These are phyloP conservation scores for Candida pini DNA, from an alignment of 805 yeast genomes.

Conservation along the genomic window DNA sequence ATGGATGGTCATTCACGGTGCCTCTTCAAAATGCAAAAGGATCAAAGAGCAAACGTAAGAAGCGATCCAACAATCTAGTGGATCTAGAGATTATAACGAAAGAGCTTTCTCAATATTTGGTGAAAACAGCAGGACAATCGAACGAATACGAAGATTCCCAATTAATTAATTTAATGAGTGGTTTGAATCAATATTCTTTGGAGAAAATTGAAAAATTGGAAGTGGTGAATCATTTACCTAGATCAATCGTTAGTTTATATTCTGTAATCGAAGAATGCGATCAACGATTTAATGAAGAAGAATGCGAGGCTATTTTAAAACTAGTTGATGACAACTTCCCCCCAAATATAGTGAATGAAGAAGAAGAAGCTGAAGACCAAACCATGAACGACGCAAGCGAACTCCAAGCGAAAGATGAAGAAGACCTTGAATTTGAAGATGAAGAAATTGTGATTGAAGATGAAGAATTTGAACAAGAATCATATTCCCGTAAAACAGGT, in stretches of 20 bases:
- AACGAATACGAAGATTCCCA: slow-evolving; percentile 33
- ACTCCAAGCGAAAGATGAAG: slow-evolving; percentile 8
- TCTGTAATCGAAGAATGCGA: slow-evolving; percentile 91
- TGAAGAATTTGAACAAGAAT: slow-evolving; percentile 26
- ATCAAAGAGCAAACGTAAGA: slow-evolving; percentile 24
- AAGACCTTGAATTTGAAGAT: slow-evolving; percentile 14
- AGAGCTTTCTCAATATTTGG: slow-evolving; percentile 40
- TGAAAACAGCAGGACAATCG: slow-evolving; percentile 30
- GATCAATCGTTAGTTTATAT: slow-evolving; percentile 71
- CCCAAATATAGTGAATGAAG: slow-evolving; percentile 26
- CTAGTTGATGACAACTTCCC: slow-evolving; percentile 54
- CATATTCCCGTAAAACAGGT: slow-evolving; percentile 7
- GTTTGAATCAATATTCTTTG: slow-evolving; percentile 36
- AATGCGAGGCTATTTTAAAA: slow-evolving; percentile 53
- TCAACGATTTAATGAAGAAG: slow-evolving; percentile 66
- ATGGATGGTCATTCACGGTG: slow-evolving; percentile 41
- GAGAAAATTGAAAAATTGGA: slow-evolving; percentile 84
- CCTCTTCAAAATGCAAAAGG: slow-evolving; percentile 19
- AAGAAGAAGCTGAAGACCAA: slow-evolving; percentile 18
- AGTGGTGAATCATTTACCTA: slow-evolving; percentile 74
- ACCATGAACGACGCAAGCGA: slow-evolving; percentile 15
- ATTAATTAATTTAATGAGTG: slow-evolving; percentile 1
- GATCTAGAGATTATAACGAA: slow-evolving; percentile 47
- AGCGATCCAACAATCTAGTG: slow-evolving; percentile 29
- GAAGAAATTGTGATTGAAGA: slow-evolving; percentile 22